Evolutionary conservation across 2,329 filamentous ascomycete species (phyloP), one percentile per base, ranked within the genome.

Genomic region (Septoria linicola): DNA sequence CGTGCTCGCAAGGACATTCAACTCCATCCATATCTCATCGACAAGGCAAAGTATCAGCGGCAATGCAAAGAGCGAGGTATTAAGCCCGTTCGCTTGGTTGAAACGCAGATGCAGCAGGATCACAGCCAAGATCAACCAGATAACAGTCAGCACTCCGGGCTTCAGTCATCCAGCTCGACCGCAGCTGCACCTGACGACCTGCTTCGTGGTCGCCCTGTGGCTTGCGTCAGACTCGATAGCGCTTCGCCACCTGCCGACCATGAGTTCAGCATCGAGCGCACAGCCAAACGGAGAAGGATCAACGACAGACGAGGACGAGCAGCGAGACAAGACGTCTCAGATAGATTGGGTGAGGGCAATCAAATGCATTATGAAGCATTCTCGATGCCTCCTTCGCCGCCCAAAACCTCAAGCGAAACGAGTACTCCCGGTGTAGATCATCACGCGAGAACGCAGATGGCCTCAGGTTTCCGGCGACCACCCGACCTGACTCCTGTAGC

Each of bases 1-100:
- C 67, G 75, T n/a, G 62, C 71, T 39, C 65, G 75, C 8, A 75
- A 74, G 40, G 71, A 74, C 11, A 75, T 75, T 40, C 75, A 78
- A 55, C 58, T 78, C 21, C 72, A 77, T 63, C 75, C 75, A 2
- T 78, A 76, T 53, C 59, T 71, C 17, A 57, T 75, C 17, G 75
- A 77, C 41, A 68, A 68, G 16, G 70, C 73, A 42, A 62, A 67
- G 30, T 76, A 77, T 55, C 67, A 71, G 19, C 68, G 68, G 51
- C 69, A 72, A 41, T 70, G 72, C 23, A 68, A 69, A 55, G 70
- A 70, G 36, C 64, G 72, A 48, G 75, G 75, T 2, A 57, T 76
- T 10, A 70, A 66, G 44, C 75, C 75, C 3, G 67, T 77, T 11
- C 64, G 65, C 7, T 54, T 73, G 32, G 61, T 63, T 32, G 57